phyloP scores from a whole-genome alignment of 768 basidiomycete species.

The Hydnomerulius pinastri region DNA sequence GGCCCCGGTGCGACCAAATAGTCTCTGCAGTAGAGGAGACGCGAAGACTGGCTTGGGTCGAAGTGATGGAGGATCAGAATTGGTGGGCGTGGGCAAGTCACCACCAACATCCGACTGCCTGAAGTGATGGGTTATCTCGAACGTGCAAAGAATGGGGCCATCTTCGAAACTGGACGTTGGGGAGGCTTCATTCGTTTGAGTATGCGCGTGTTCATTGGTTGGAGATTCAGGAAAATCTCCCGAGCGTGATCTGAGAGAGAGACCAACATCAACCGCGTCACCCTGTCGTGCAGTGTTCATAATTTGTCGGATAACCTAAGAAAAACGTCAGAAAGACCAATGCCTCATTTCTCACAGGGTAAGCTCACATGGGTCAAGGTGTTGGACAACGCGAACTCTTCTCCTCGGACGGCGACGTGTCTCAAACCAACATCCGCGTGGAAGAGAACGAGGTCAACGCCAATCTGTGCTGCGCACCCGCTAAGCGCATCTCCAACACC shows the following conservation, averaged over 20 bases:
- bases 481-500: constrained; percentile 86
- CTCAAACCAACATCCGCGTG: constrained; percentile 89
- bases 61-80: constrained; percentile 7
- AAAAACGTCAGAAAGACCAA: constrained; percentile 17
- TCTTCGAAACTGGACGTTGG: constrained; percentile 27
- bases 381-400: constrained; percentile 83
- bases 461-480: constrained; percentile 77
- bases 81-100: constrained; percentile 10
- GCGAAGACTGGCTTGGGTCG: constrained; percentile 45
- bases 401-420: constrained; percentile 82
- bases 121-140: constrained; percentile 59
- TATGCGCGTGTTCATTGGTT: constrained; percentile 19
- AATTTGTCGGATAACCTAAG: constrained; percentile 85
- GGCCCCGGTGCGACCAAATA: constrained; percentile 62
- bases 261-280: constrained; percentile 85
- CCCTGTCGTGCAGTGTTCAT: constrained; percentile 65
- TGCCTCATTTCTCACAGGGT: constrained; percentile 1
- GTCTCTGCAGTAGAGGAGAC: constrained; percentile 57
- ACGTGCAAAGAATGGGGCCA: constrained; percentile 52
- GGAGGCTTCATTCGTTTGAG: constrained; percentile 28
- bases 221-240: constrained; percentile 28
- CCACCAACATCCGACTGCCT: constrained; percentile 19
- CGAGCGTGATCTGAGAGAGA: constrained; percentile 50
- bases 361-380: constrained; percentile 79
- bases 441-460: constrained; percentile 89